Conservation (phyloP, 192 early-diverging fungal species). For the Nowakowskiella sp. region DNA sequence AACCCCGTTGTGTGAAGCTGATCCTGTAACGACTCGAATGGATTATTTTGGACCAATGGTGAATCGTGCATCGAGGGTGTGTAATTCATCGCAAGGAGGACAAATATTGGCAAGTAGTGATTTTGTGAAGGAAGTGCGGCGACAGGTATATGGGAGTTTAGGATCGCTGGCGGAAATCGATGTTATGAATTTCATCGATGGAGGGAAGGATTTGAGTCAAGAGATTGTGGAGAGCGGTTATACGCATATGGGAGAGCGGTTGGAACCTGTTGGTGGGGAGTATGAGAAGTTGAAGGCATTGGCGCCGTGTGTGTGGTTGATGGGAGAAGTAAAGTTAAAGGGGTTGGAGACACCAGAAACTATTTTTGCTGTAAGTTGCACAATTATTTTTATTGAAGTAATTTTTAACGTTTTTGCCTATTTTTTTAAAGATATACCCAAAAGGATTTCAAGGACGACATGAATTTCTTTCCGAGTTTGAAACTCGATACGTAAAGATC, state of each 20-base stretch:
- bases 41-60: slow-evolving; percentile 95
- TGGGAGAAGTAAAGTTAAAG: slow-evolving; percentile 79
- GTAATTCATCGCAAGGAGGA: slow-evolving; percentile 78
- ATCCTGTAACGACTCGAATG: slow-evolving; percentile 86
- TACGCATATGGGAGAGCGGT: slow-evolving; percentile 35
- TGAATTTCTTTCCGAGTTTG: no score
- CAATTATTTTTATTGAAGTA: slow-evolving; percentile 10
- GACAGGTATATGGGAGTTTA: slow-evolving; percentile 15
- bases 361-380: slow-evolving; percentile 50
- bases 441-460: no score
- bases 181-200: slow-evolving; percentile 27
- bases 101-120: slow-evolving; percentile 84
- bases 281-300: slow-evolving; percentile 48
- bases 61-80: slow-evolving; percentile 77
- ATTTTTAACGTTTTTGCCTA: slow-evolving; percentile 10
- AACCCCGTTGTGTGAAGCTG: slow-evolving; percentile 73
- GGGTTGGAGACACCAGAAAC: slow-evolving; percentile 83
- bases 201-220: slow-evolving; percentile 9
- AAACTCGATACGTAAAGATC: no score
- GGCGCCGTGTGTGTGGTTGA: slow-evolving; percentile 58
- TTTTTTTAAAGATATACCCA: no score
- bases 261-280: slow-evolving; percentile 42
- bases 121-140: slow-evolving; percentile 58
- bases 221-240: slow-evolving; percentile 13
- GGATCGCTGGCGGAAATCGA: slow-evolving; percentile 21